These are phyloP conservation scores for Beauveria sp. DNA, from an alignment of 2,329 filamentous ascomycete genomes.

Conservation along the genomic window DNA sequence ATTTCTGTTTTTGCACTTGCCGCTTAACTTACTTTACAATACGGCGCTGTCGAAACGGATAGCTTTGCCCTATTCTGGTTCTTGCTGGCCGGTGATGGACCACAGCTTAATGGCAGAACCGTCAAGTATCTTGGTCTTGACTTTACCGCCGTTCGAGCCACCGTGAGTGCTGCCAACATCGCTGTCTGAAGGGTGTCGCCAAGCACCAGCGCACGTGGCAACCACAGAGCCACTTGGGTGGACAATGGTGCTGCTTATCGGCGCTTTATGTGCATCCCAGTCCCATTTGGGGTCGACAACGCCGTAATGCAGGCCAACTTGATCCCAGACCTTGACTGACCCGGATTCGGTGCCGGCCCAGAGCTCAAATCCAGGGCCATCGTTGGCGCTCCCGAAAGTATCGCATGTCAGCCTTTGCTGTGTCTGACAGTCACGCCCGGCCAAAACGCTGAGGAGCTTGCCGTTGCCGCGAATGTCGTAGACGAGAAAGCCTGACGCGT, in stretches of 20 bases:
- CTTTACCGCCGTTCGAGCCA: not conserved
- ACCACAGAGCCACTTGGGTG: constrained; percentile 48
- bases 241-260: constrained; percentile 42
- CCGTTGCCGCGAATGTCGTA: constrained; percentile 57
- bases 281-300: constrained; percentile 37
- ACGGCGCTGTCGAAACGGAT: not conserved
- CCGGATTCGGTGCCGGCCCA: constrained; percentile 54
- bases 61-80: not conserved
- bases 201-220: constrained; percentile 50
- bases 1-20: not conserved
- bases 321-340: constrained; percentile 50
- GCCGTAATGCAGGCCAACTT: constrained; percentile 41
- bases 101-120: constrained; percentile 8
- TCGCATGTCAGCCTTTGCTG: constrained; percentile 52
- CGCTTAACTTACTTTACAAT: too few relatives aligned
- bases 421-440: constrained; percentile 40
- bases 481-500: constrained; percentile 46
- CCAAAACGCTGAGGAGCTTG: constrained; percentile 46
- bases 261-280: constrained; percentile 41
- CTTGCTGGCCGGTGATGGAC: constrained; percentile 1
- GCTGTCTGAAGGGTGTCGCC: constrained; percentile 29
- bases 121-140: not conserved
- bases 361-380: constrained; percentile 45
- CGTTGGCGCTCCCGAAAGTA: constrained; percentile 36
- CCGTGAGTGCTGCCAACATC: not conserved